phyloP scores from a whole-genome alignment of 116 monocot species.

The Cymodocea nodosa region DNA sequence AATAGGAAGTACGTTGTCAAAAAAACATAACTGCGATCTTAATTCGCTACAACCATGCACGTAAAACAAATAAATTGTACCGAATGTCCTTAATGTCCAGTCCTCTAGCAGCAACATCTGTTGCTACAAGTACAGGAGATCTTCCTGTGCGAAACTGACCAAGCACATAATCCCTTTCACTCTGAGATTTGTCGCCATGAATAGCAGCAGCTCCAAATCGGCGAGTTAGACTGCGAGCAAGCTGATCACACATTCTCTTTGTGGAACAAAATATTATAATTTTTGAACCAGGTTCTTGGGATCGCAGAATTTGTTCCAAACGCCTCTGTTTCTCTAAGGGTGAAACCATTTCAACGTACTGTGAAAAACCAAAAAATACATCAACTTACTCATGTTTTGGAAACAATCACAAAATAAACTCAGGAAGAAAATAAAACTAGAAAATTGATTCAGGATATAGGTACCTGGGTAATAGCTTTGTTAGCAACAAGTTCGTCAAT shows the following conservation, averaged over 20 bases:
- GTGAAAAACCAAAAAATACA: constrained; percentile 6
- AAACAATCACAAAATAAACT: not conserved
- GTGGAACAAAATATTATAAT: constrained; percentile 80
- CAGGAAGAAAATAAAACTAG: not conserved
- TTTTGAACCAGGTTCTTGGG: constrained; percentile 74
- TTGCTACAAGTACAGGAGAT: constrained; percentile 78
- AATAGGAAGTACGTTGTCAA: no score
- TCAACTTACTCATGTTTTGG: not conserved
- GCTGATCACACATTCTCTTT: constrained; percentile 91
- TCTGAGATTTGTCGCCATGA: constrained; percentile 90
- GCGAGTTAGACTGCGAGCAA: constrained; percentile 41
- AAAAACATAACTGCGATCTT: no score
- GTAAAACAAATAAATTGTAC: constrained; percentile 12
- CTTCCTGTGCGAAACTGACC: constrained; percentile 59
- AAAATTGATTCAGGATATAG: not conserved
- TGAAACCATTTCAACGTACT: constrained; percentile 71
- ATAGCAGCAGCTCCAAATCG: constrained; percentile 75
- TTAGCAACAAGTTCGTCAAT: constrained; percentile 89
- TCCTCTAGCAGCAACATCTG: constrained; percentile 89
- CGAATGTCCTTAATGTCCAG: constrained; percentile 89
- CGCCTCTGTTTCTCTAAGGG: constrained; percentile 55
- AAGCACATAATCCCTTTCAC: constrained; percentile 64
- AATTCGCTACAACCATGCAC: not conserved
- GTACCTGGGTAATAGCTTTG: constrained; percentile 66
- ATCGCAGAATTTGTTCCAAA: constrained; percentile 69